Evolutionary conservation across 345 rosid species (phyloP).

Genomic region (Crucihimalaya himalaica): DNA sequence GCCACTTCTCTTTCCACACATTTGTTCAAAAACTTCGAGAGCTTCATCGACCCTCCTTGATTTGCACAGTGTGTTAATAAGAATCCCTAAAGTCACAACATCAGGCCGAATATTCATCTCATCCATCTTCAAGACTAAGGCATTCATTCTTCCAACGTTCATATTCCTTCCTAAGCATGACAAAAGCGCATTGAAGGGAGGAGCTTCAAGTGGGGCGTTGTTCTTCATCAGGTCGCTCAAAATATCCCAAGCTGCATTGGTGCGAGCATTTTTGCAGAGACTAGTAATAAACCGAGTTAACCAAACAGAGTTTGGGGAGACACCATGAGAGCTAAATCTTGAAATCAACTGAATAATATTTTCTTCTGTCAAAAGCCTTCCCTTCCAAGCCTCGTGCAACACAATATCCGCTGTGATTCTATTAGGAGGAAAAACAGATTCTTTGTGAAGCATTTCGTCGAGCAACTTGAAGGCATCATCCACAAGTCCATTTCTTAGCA

Average conservation of each 20-base stretch:
- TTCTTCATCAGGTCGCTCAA: slow-evolving; percentile 48
- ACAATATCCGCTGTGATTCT: slow-evolving; percentile 49
- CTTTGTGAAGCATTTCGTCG: slow-evolving; percentile 74
- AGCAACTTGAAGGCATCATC: slow-evolving; percentile 71
- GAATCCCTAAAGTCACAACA: slow-evolving; percentile 66
- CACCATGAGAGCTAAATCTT: slow-evolving; percentile 48
- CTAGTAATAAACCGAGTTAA: slow-evolving; percentile 49
- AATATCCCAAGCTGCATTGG: slow-evolving; percentile 51
- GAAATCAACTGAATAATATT: slow-evolving; percentile 47
- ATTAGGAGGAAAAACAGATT: slow-evolving; percentile 47
- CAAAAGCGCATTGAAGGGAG: slow-evolving; percentile 68
- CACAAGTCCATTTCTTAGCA: slow-evolving; percentile 44
- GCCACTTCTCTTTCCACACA: slow-evolving; percentile 43
- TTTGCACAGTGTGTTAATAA: slow-evolving; percentile 65
- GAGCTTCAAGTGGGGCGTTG: slow-evolving; percentile 49
- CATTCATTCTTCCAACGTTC: slow-evolving; percentile 57
- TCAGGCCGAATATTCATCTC: slow-evolving; percentile 52
- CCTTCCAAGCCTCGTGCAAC: slow-evolving; percentile 45
- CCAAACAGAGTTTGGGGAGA: slow-evolving; percentile 54
- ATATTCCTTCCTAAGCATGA: slow-evolving; percentile 51
- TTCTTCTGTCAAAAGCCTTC: slow-evolving; percentile 42
- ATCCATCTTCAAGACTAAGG: slow-evolving; percentile 56
- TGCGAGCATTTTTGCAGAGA: slow-evolving; percentile 48
- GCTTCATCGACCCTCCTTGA: slow-evolving; percentile 63
- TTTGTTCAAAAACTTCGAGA: slow-evolving; percentile 52